A percentile compares a stretch with the other conserved stretches of the same genome.
Evolutionary conservation across 495 filamentous ascomycete genomes (phyloP).

Genomic region (Recurvomyces mirabilis): DNA sequence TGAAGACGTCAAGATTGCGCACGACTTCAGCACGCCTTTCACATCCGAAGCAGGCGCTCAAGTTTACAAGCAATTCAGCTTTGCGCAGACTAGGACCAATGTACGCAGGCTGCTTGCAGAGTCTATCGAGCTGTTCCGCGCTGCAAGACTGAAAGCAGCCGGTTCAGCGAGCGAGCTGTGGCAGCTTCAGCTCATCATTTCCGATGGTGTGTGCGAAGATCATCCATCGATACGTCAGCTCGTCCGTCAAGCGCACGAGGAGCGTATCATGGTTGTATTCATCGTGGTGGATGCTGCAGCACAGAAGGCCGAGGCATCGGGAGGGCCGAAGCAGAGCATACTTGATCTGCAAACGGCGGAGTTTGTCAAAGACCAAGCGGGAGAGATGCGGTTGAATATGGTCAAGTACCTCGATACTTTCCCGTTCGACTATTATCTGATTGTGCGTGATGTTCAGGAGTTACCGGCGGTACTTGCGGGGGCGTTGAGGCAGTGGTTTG

Average conservation of each 20-base stretch:
- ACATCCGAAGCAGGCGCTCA: slow-evolving; percentile 70
- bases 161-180: slow-evolving; percentile 71
- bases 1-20: slow-evolving; percentile 71
- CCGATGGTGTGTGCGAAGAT: slow-evolving; percentile 83
- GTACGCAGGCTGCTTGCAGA: slow-evolving; percentile 63
- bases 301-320: slow-evolving; percentile 27
- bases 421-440: slow-evolving; percentile 89
- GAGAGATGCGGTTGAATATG: slow-evolving; percentile 58
- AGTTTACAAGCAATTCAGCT: slow-evolving; percentile 75
- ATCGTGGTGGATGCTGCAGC: slow-evolving; percentile 78
- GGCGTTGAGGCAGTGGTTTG: slow-evolving; percentile 91
- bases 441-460: slow-evolving; percentile 84
- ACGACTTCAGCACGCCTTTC: slow-evolving; percentile 76
- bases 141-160: slow-evolving; percentile 51
- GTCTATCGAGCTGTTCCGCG: slow-evolving; percentile 70
- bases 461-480: slow-evolving; percentile 78
- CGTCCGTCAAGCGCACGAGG: slow-evolving; percentile 76
- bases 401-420: slow-evolving; percentile 88
- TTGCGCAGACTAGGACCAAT: slow-evolving; percentile 74
- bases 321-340: slow-evolving; percentile 43
- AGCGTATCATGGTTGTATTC: slow-evolving; percentile 95
- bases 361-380: slow-evolving; percentile 52
- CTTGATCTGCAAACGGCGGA: slow-evolving; percentile 69
- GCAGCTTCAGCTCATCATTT: slow-evolving; percentile 88
- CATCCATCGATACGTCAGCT: slow-evolving; percentile 74